phyloP scores from a whole-genome alignment of 768 basidiomycete genomes.

The Amanita pseudoporphyria region DNA sequence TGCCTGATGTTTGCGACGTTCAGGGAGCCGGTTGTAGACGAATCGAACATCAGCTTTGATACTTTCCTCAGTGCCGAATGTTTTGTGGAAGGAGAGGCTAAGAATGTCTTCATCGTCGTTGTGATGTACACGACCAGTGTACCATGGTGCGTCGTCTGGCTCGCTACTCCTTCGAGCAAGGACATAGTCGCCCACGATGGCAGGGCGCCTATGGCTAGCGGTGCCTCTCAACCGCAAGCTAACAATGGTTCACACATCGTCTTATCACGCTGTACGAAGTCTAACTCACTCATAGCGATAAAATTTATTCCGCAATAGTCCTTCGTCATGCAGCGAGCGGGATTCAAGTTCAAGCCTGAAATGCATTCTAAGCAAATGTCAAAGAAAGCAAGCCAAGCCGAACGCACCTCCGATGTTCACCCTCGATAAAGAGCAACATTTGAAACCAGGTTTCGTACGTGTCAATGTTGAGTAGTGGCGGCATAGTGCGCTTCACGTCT shows the following conservation, averaged over 20 bases:
- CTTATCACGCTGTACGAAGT: neutral
- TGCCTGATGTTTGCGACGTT: constrained; percentile 47
- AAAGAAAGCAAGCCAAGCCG: constrained; percentile 3
- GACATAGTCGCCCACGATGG: constrained; percentile 42
- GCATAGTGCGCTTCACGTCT: constrained; percentile 25
- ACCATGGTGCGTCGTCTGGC: constrained; percentile 20
- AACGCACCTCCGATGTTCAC: constrained; percentile 35
- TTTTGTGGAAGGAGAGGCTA: constrained; percentile 34
- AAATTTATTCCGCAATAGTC: constrained; percentile 24
- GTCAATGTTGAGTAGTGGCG: constrained; percentile 21
- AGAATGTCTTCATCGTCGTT: constrained; percentile 31
- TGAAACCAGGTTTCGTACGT: constrained; percentile 39
- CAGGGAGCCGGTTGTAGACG: constrained; percentile 41
- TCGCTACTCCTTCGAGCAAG: constrained; percentile 21
- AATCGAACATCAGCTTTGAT: constrained; percentile 46
- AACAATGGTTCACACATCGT: neutral
- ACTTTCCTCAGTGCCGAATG: constrained; percentile 30
- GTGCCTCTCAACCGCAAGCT: constrained; percentile 46
- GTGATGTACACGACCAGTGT: constrained; percentile 41
- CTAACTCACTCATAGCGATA: constrained; percentile 31
- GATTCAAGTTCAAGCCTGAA: constrained; percentile 28
- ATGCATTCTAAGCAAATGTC: neutral
- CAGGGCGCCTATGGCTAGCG: constrained; percentile 48
- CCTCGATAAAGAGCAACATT: constrained; percentile 38
- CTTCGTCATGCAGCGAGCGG: constrained; percentile 26